A percentile compares a stretch with the other conserved stretches of the same genome.
These are phyloP conservation scores for Arthroderma uncinatum DNA, from an alignment of 2,329 filamentous ascomycete genomes.

Conservation along the genomic window DNA sequence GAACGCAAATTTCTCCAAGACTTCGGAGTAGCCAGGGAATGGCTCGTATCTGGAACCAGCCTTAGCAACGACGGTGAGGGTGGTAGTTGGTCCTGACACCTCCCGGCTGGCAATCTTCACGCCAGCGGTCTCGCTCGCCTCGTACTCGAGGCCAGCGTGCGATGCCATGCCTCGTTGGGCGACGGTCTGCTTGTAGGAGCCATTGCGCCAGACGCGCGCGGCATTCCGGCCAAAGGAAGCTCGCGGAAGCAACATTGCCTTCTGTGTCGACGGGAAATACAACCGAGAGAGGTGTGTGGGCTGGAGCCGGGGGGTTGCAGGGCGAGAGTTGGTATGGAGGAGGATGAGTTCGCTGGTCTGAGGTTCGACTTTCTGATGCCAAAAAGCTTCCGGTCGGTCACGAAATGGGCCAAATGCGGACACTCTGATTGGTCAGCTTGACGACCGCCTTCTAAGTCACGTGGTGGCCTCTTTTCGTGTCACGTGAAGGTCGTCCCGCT, in stretches of 20 bases:
- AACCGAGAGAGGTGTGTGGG: slow-evolving; percentile 29
- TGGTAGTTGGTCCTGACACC: slow-evolving; percentile 75
- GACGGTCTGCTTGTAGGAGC: slow-evolving; percentile 46
- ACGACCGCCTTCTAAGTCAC: slow-evolving; percentile 18
- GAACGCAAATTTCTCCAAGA: slow-evolving; percentile 91
- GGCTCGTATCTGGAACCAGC: slow-evolving; percentile 89
- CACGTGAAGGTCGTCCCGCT: neutral
- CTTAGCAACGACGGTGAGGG: slow-evolving; percentile 83
- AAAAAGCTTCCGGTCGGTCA: slow-evolving; percentile 1
- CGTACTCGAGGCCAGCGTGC: slow-evolving; percentile 70
- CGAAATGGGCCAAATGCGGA: slow-evolving; percentile 24
- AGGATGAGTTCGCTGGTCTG: slow-evolving; percentile 24
- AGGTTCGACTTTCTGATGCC: neutral
- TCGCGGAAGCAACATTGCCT: slow-evolving; percentile 57
- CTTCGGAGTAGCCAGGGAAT: slow-evolving; percentile 77
- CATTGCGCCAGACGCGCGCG: slow-evolving; percentile 50
- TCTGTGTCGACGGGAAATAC: slow-evolving; percentile 35
- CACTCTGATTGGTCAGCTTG: slow-evolving; percentile 30
- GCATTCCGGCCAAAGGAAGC: slow-evolving; percentile 53
- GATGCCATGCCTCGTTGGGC: slow-evolving; percentile 53
- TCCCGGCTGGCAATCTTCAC: slow-evolving; percentile 91
- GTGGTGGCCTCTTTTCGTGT: slow-evolving; percentile 5
- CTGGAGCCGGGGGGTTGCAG: slow-evolving; percentile 23
- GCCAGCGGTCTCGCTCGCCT: slow-evolving; percentile 73
- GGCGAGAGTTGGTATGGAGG: neutral